Conservation (phyloP, 1,139 yeast genomes). For the Candida tetrigidarum region DNA sequence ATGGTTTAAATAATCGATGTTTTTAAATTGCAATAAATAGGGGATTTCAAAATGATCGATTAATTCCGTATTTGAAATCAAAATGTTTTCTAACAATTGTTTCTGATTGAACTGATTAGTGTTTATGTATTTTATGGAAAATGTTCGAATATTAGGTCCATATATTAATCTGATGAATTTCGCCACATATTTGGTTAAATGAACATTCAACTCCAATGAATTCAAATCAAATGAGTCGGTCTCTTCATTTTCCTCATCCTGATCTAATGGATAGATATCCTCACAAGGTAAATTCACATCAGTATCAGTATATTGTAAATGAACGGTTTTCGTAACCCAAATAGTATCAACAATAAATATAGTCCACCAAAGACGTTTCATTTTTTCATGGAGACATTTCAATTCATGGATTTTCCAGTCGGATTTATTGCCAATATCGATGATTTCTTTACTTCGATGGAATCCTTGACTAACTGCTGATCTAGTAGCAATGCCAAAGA, state of each 20-base stretch:
- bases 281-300: constrained; percentile 52
- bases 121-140: constrained; percentile 43
- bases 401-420: constrained; percentile 4
- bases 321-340: constrained; percentile 55
- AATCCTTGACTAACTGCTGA: constrained; percentile 48
- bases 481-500: constrained; percentile 53
- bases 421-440: constrained; percentile 10
- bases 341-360: constrained; percentile 52
- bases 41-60: constrained; percentile 37
- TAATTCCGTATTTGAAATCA: constrained; percentile 33
- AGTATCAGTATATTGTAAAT: constrained; percentile 52
- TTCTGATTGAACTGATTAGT: constrained; percentile 45
- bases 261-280: constrained; percentile 33
- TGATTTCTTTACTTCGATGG: constrained; percentile 39
- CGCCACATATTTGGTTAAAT: constrained; percentile 42
- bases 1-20: constrained; percentile 24
- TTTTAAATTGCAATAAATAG: constrained; percentile 27
- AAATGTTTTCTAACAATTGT: constrained; percentile 33
- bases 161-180: constrained; percentile 36
- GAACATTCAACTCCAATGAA: constrained; percentile 42
- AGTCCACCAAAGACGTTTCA: constrained; percentile 60
- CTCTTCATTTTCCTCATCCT: constrained; percentile 16
- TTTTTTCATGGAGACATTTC: constrained; percentile 30
- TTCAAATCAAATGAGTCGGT: constrained; percentile 29
- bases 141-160: constrained; percentile 43